Base-by-base conservation (phyloP, 2,329 filamentous ascomycete genomes). In the Rachicladosporium sp. region DNA sequence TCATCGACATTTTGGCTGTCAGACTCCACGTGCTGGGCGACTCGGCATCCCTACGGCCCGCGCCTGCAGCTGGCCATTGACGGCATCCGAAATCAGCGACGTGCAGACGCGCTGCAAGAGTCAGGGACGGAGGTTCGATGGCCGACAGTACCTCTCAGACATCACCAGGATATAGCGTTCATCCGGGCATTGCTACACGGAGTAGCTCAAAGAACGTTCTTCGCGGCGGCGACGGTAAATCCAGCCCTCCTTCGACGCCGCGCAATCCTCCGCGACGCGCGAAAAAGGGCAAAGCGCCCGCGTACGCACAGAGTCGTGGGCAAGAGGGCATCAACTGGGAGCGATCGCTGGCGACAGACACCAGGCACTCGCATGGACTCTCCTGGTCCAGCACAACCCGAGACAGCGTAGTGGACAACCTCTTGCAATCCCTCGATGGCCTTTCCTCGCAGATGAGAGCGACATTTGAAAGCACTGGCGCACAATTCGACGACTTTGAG, bases 351-450 rank as follows among this genome's bases (percentile, higher is more conserved):
- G 23, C 23, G 23, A 7, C 23, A 8, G 23, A 27, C 33, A 13
- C 39, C 12, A 41, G 37, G 23, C 53, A 88, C 63, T 86, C 82
- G 36, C 88, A 95, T 68, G 88, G 94, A 60, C 71, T 95, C 46
- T 88, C 84, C 42, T 71, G 93, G 52, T 80, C 80, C 37, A 76
- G 82, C 36, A 77, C 84, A 46, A 85, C 83, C 31, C 78, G 89
- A 50, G 85, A 93, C 57, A 95, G 88, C 29, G 78, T 98, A 50
- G 86, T 98, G 43, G 82, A 91, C 62, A 93, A 95, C 61, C 91
- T 98, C 81, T 77, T 96, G 44, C 70, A 91, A 48, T 94, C 88
- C 32, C 78, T 98, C 47, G 89, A 94, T 62, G 82, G 89, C 60
- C 78, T 89, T 56, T 80, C 73, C 31, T 36, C 37, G 34, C 39